A percentile compares a stretch with the other conserved stretches of the same genome.
phyloP scores from a whole-genome alignment of 768 basidiomycete genomes.

The Russula griseocarnosa region DNA sequence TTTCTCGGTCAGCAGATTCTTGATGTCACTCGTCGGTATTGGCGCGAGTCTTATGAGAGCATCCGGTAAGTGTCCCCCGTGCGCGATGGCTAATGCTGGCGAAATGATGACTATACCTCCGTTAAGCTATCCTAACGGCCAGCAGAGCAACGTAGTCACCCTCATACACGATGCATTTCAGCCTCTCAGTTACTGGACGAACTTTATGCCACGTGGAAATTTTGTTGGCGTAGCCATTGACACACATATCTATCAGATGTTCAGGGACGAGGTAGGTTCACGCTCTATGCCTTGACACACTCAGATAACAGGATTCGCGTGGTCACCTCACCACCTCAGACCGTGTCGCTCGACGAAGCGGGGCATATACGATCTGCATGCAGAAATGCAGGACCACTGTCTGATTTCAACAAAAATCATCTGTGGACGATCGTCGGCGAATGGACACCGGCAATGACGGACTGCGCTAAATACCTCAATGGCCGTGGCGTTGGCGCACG shows the following conservation, averaged over 20 bases:
- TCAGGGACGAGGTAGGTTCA: conserved; percentile 47
- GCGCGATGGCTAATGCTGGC: background rate
- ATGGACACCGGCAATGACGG: conserved; percentile 75
- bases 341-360: conserved; percentile 44
- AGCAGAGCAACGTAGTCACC: conserved; percentile 54
- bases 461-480: conserved; percentile 80
- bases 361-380: conserved; percentile 67
- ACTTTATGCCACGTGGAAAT: conserved; percentile 51
- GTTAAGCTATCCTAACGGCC: conserved; percentile 43
- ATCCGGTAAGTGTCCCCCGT: conserved; percentile 47
- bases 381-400: conserved; percentile 41
- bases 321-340: conserved; percentile 33
- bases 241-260: conserved; percentile 77
- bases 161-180: conserved; percentile 81
- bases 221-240: conserved; percentile 71
- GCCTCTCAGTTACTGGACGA: conserved; percentile 62
- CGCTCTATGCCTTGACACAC: background rate
- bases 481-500: conserved; percentile 68
- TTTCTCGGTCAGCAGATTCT: conserved; percentile 53
- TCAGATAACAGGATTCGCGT: background rate
- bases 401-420: conserved; percentile 40
- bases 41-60: conserved; percentile 68
- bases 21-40: conserved; percentile 53
- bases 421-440: conserved; percentile 87
- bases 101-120: conserved; percentile 33